These are phyloP conservation scores for Chloropicon primus DNA, from an alignment of 139 green algal genomes.

Conservation along the genomic window DNA sequence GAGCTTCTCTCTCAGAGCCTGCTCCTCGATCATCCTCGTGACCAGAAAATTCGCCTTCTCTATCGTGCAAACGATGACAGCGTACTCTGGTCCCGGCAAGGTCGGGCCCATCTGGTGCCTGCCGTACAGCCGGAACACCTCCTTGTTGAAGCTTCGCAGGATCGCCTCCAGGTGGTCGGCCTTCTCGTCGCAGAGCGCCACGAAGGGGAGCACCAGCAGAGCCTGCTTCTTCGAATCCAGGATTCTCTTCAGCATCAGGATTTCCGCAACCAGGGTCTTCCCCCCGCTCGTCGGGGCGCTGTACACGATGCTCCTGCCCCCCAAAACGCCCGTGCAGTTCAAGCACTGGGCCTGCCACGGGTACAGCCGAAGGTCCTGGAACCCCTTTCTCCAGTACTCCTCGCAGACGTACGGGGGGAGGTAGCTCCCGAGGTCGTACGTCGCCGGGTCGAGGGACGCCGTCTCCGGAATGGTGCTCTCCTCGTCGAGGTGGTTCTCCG, in stretches of 20 bases:
- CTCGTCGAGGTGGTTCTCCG: background rate
- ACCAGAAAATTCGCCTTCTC: constrained; percentile 79
- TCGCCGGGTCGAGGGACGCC: background rate
- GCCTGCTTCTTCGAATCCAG: constrained; percentile 5
- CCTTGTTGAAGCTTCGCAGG: constrained; percentile 17
- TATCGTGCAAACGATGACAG: constrained; percentile 66
- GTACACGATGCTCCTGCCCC: constrained; percentile 59
- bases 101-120: background rate
- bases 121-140: constrained; percentile 18
- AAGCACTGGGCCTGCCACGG: constrained; percentile 12
- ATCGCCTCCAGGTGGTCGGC: constrained; percentile 23
- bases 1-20: constrained; percentile 37
- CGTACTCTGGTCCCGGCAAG: constrained; percentile 5
- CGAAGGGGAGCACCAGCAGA: constrained; percentile 53
- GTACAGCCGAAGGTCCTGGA: background rate
- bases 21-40: constrained; percentile 39
- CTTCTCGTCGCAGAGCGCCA: constrained; percentile 50
- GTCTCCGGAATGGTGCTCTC: background rate
- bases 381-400: background rate
- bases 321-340: constrained; percentile 37
- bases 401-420: background rate
- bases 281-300: constrained; percentile 66
- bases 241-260: constrained; percentile 35
- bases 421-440: background rate
- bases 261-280: constrained; percentile 73